Percentiles rank a stretch among this genome's conserved stretches.
phyloP scores from a whole-genome alignment of 1,139 yeast genomes.

The Yamadazyma friedrichii region DNA sequence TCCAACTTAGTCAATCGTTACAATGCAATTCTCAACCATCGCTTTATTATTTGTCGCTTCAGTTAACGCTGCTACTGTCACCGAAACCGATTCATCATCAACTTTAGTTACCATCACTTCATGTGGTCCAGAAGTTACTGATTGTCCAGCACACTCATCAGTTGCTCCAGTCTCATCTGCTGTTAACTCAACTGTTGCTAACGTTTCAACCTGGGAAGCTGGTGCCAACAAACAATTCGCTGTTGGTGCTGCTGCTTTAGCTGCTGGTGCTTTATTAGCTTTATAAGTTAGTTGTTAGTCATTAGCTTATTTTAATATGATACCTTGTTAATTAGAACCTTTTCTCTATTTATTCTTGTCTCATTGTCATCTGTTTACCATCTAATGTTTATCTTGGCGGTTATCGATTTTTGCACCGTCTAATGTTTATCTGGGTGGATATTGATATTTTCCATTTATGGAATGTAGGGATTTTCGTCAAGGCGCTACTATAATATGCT shows the following conservation, averaged over 20 bases:
- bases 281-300: constrained; percentile 27
- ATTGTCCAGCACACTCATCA: constrained; percentile 36
- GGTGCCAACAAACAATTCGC: constrained; percentile 32
- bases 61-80: constrained; percentile 28
- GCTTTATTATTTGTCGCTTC: constrained; percentile 28
- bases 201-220: constrained; percentile 35
- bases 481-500: too few species aligned
- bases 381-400: too few species aligned
- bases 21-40: constrained; percentile 21
- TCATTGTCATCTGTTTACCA: background rate
- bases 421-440: too few species aligned
- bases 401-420: too few species aligned
- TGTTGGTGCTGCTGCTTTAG: constrained; percentile 48
- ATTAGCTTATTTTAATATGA: constrained; percentile 29
- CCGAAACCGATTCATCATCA: constrained; percentile 26
- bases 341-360: background rate
- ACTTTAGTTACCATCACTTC: constrained; percentile 39
- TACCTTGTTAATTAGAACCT: constrained; percentile 11
- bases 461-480: too few species aligned
- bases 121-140: constrained; percentile 37
- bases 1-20: constrained; percentile 22
- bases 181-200: constrained; percentile 28
- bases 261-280: constrained; percentile 52
- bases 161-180: constrained; percentile 12
- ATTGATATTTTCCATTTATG: too few species aligned